phyloP scores from a whole-genome alignment of 1,284 basidiomycete genomes.

The Tylopilus sp. region DNA sequence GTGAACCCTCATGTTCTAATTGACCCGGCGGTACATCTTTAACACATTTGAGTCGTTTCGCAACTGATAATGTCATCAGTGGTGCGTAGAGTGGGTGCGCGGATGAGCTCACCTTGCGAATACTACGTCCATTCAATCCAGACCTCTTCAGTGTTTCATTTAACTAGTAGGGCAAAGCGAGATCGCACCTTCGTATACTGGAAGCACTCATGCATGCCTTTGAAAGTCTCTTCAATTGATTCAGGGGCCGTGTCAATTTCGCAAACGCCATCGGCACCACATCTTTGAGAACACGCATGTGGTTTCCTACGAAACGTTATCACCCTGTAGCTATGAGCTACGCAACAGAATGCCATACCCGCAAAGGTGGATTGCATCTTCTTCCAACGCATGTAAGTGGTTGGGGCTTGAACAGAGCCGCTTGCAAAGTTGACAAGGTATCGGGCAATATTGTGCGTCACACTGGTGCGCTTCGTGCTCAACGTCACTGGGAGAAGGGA shows the following conservation, averaged over 20 bases:
- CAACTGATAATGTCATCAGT: constrained; percentile 44
- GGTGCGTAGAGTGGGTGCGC: background rate
- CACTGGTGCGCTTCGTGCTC: constrained; percentile 60
- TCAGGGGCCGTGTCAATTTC: constrained; percentile 65
- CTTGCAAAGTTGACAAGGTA: constrained; percentile 63
- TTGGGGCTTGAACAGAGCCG: constrained; percentile 56
- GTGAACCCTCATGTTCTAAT: constrained; percentile 55
- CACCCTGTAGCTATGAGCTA: background rate
- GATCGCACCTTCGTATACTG: constrained; percentile 56
- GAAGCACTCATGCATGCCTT: constrained; percentile 55
- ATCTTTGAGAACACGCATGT: constrained; percentile 59
- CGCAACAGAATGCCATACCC: constrained; percentile 56
- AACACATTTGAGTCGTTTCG: constrained; percentile 61
- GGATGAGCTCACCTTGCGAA: constrained; percentile 30
- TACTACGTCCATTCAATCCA: constrained; percentile 24
- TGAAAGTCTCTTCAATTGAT: constrained; percentile 66
- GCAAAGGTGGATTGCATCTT: constrained; percentile 63
- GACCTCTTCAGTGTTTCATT: background rate
- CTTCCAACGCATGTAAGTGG: constrained; percentile 62
- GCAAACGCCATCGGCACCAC: constrained; percentile 59
- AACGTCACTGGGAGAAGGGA: constrained; percentile 48
- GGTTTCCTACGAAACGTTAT: constrained; percentile 39
- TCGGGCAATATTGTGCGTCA: constrained; percentile 59
- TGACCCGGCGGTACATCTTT: constrained; percentile 55
- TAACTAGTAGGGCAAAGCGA: background rate